Evolutionary conservation across 2,329 filamentous ascomycete species (phyloP).

Genomic region (Macrophomina pseudophaseolina): DNA sequence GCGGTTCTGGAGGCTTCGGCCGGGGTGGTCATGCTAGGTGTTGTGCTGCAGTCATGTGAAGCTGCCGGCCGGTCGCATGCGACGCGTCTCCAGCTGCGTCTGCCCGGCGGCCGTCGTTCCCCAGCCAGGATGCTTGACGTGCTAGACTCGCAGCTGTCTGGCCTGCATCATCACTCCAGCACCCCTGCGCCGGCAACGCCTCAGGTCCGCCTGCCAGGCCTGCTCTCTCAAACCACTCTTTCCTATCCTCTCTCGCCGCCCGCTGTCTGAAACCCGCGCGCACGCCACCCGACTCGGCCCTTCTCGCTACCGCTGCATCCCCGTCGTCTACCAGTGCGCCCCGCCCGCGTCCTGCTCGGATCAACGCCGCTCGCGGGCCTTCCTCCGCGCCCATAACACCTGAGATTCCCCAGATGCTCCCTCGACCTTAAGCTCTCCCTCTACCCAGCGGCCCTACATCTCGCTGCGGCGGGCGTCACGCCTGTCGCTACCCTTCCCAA

Average conservation of each 20-base stretch:
- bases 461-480: slow-evolving; percentile 14
- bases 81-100: neutral
- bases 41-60: slow-evolving; percentile 1
- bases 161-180: slow-evolving; percentile 4
- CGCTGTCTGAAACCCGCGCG: neutral
- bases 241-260: neutral
- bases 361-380: slow-evolving; percentile 6
- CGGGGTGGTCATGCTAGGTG: neutral
- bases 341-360: slow-evolving; percentile 14
- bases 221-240: neutral
- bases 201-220: neutral
- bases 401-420: slow-evolving; percentile 23
- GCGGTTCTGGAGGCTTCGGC: neutral
- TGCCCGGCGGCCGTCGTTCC: neutral
- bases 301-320: neutral
- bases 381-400: slow-evolving; percentile 16
- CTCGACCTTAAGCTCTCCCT: slow-evolving; percentile 10
- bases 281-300: slow-evolving; percentile 1
- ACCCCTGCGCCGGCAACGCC: slow-evolving; percentile 12
- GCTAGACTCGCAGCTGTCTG: neutral
- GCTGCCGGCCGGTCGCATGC: slow-evolving; percentile 1
- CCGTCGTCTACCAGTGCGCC: slow-evolving; percentile 1
- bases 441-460: slow-evolving; percentile 14
- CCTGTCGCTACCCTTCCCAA: slow-evolving; percentile 12
- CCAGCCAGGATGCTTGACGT: neutral